Base-by-base conservation (phyloP, 345 rosid genomes). In the Noccaea caerulescens region DNA sequence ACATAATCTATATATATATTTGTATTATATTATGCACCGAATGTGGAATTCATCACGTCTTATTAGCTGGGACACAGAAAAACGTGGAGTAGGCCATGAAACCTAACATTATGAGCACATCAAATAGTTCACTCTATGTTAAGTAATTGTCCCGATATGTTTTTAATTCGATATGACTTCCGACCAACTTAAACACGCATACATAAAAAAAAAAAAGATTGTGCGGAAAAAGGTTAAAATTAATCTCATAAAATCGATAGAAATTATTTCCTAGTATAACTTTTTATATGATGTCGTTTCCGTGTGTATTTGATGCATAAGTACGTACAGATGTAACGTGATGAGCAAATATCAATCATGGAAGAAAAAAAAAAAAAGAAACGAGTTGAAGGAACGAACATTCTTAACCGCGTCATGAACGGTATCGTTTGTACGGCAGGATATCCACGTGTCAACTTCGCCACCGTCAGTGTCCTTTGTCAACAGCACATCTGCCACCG, bases 331-430 rank as follows among this genome's bases (percentile, higher is more conserved):
- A 12, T 33, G 55, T 43, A 68, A 70, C 46, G 69, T 61, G 49
- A 61, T 1, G 32, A 44, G n/a, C 33, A 23, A 55, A 64, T 36
- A n/a, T 33, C 18, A 52, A 37, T 61, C 6, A 12, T 1, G 8
- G 2, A 14, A 43, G 20, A 38, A 64, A 69, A 49, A 64, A 63
- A 49, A 43, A 1, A 1, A 9, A 41, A 16, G 33, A 25, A 27
- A 27, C 23, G 33, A 49, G 50, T 33, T 36, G 30, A 4, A 42
- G 14, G 60, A 72, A 75, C 84, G 2, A 79, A 88, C 98, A 80
- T 85, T 90, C 71, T 80, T 85, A 52, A 81, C 84, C 0, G 97
- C 98, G 61, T 93, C 91, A 10, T 67, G 72, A n/a, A 87, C 93
- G 10, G 81, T 77, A 69, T 90, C 98, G n/a, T 79, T 68, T 34